Percentiles rank a stretch among this genome's conserved stretches.
phyloP scores from a whole-genome alignment of 1,284 basidiomycete genomes.

The Ganoderma leucocontextum region DNA sequence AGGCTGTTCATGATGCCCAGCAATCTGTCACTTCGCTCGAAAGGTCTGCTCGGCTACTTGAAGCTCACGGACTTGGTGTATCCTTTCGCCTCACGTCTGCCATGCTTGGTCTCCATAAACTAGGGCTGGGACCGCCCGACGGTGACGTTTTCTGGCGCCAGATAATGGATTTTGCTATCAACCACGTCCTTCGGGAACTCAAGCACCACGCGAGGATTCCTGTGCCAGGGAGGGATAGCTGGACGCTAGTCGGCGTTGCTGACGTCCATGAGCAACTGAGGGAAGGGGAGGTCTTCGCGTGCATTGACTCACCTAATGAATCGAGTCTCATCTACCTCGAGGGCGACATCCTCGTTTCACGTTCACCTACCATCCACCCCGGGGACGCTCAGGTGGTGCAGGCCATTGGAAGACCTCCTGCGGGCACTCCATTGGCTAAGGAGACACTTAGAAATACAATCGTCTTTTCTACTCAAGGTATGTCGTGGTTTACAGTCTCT shows the following conservation, averaged over 20 bases:
- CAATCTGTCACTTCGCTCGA: constrained; percentile 52
- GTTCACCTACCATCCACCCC: constrained; percentile 73
- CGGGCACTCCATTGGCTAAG: constrained; percentile 55
- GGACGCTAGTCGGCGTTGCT: constrained; percentile 75
- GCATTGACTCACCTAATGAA: constrained; percentile 53
- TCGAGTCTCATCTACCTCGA: constrained; percentile 54
- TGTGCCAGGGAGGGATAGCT: constrained; percentile 55
- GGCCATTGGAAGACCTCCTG: constrained; percentile 66
- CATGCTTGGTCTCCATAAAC: constrained; percentile 48
- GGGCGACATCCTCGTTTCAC: constrained; percentile 64
- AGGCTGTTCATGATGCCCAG: constrained; percentile 57
- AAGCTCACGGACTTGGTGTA: constrained; percentile 50
- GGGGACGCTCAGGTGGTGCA: constrained; percentile 69
- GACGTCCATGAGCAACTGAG: constrained; percentile 62
- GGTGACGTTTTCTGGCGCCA: constrained; percentile 59
- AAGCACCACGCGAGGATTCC: constrained; percentile 77
- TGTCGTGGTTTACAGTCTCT: constrained; percentile 3
- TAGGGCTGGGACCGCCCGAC: constrained; percentile 40
- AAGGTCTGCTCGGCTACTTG: constrained; percentile 56
- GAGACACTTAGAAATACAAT: constrained; percentile 65
- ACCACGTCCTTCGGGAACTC: constrained; percentile 70
- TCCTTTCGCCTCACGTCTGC: constrained; percentile 51
- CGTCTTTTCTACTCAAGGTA: constrained; percentile 66
- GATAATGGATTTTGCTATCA: constrained; percentile 59
- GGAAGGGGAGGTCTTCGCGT: constrained; percentile 66